phyloP scores from a whole-genome alignment of 768 basidiomycete species.

The Trametes villosa region DNA sequence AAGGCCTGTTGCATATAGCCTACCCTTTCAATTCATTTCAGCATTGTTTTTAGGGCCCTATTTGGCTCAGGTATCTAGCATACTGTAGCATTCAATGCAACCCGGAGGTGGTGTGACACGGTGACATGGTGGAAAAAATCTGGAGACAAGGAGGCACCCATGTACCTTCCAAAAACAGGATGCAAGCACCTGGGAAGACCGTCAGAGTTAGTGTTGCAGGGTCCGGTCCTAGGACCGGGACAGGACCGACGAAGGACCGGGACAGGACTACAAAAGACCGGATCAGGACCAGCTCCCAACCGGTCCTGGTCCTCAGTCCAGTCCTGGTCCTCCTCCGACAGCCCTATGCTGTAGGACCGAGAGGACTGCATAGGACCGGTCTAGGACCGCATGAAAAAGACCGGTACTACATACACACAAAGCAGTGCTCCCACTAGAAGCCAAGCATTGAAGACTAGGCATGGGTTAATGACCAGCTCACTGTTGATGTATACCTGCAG shows the following conservation, averaged over 20 bases:
- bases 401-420: too few relatives aligned
- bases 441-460: background rate
- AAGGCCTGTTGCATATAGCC: too few relatives aligned
- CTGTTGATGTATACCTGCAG: background rate
- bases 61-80: too few relatives aligned
- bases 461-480: background rate
- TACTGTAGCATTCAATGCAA: too few relatives aligned
- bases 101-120: too few relatives aligned
- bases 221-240: background rate
- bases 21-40: too few relatives aligned
- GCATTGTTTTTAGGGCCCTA: too few relatives aligned
- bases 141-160: too few relatives aligned
- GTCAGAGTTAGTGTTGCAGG: slow-evolving; percentile 1
- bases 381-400: background rate
- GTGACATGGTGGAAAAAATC: too few relatives aligned
- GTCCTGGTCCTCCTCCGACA: background rate
- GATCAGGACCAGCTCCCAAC: background rate
- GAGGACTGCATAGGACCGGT: background rate
- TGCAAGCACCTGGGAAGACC: too few relatives aligned
- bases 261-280: background rate
- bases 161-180: too few relatives aligned
- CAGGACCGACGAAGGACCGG: background rate
- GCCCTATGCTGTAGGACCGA: background rate
- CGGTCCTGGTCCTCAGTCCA: background rate
- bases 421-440: too few relatives aligned